phyloP scores from a whole-genome alignment of 2,329 filamentous ascomycete genomes.

The Microcyclosporella mali region DNA sequence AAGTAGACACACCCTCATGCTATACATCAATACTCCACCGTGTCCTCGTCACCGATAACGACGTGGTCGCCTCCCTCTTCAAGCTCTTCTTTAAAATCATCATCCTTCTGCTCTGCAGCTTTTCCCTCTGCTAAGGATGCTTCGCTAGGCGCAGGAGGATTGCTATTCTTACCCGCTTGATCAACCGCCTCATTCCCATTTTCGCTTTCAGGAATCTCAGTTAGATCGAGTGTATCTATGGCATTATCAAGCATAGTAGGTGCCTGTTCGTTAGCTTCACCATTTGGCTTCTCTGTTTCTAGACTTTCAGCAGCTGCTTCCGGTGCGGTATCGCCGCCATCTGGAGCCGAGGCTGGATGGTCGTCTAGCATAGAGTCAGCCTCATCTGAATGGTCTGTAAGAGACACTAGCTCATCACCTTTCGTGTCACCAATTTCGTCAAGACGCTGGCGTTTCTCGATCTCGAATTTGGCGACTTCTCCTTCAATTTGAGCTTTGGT shows the following conservation, averaged over 20 bases:
- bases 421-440: constrained; percentile 2
- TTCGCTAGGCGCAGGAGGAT: constrained; percentile 14
- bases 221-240: constrained; percentile 1
- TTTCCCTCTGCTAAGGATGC: constrained; percentile 12
- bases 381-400: too few species aligned
- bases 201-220: constrained; percentile 9
- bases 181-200: background rate
- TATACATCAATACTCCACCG: constrained; percentile 76
- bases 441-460: constrained; percentile 19
- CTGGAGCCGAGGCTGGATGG: too few species aligned
- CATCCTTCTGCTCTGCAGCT: constrained; percentile 23
- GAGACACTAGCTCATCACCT: constrained; percentile 1
- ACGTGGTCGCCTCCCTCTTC: constrained; percentile 72
- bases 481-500: constrained; percentile 57
- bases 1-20: too few species aligned
- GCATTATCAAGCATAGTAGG: constrained; percentile 6
- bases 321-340: too few species aligned
- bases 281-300: background rate
- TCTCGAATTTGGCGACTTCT: constrained; percentile 60
- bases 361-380: too few species aligned
- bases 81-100: constrained; percentile 28
- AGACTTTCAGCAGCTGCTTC: background rate
- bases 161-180: background rate
- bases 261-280: constrained; percentile 6
- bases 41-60: constrained; percentile 81